A percentile compares a stretch with the other conserved stretches of the same genome.
phyloP scores from a whole-genome alignment of 108 stramenopile genomes.

The Bacterosira constricta region DNA sequence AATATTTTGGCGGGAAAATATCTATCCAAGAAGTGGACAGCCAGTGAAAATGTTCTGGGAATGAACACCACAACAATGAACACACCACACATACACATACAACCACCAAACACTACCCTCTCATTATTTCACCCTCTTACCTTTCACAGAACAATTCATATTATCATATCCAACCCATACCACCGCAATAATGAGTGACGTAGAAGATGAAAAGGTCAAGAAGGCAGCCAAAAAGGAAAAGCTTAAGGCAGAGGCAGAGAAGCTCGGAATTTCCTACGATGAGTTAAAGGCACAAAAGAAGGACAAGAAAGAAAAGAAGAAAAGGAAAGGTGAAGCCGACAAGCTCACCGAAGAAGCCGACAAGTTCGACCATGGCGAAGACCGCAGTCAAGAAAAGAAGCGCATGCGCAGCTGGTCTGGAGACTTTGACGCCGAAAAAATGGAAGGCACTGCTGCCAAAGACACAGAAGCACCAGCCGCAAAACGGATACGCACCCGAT shows the following conservation, averaged over 20 bases:
- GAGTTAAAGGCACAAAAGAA: constrained; percentile 66
- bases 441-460: constrained; percentile 6
- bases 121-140: no score
- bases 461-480: neutral
- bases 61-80: no score
- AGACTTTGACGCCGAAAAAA: constrained; percentile 45
- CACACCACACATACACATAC: no score
- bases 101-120: no score
- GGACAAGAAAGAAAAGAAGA: constrained; percentile 53
- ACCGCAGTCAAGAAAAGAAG: constrained; percentile 71
- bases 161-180: no score
- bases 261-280: constrained; percentile 73
- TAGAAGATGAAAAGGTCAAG: constrained; percentile 50
- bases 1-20: no score
- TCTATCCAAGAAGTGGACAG: no score
- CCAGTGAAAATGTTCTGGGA: no score
- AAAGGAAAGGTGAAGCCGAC: constrained; percentile 49
- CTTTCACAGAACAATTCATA: no score
- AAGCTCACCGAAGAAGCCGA: constrained; percentile 59
- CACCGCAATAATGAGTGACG: constrained; percentile 40
- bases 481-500: constrained; percentile 74
- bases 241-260: constrained; percentile 72
- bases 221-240: constrained; percentile 71
- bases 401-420: constrained; percentile 82
- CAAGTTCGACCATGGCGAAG: constrained; percentile 49